Evolutionary conservation across 495 filamentous ascomycete species (phyloP).

Genomic region (Penicillium ochrochloron): DNA sequence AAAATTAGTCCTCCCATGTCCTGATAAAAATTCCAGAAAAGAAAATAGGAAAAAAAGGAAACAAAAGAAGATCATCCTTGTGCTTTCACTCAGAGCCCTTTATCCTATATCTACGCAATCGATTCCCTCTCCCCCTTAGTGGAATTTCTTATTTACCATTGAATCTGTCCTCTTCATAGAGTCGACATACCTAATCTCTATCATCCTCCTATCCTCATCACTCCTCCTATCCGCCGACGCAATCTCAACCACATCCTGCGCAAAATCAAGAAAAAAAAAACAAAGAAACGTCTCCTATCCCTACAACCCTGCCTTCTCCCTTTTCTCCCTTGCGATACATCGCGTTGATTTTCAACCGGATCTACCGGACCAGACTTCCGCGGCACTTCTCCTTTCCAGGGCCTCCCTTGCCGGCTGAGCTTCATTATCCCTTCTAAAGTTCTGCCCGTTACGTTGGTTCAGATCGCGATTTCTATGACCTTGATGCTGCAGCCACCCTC

Average conservation of each 20-base stretch:
- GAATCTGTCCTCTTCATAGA: constrained; percentile 27
- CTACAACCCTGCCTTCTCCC: constrained; percentile 30
- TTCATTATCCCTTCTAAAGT: constrained; percentile 31
- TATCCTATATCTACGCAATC: constrained; percentile 42
- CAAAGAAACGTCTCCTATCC: constrained; percentile 18
- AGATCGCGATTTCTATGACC: constrained; percentile 41
- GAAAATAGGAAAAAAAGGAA: constrained; percentile 22
- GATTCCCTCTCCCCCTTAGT: constrained; percentile 22
- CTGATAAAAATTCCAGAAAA: constrained; percentile 10
- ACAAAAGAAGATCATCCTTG: constrained; percentile 23
- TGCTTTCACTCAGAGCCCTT: constrained; percentile 15
- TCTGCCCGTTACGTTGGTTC: constrained; percentile 38
- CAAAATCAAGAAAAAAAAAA: neutral
- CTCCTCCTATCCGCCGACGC: neutral
- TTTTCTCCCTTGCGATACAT: constrained; percentile 48
- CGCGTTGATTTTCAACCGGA: constrained; percentile 39
- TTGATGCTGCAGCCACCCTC: constrained; percentile 38
- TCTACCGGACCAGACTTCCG: constrained; percentile 47
- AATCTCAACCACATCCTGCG: neutral
- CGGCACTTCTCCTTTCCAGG: constrained; percentile 46
- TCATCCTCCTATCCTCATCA: constrained; percentile 7
- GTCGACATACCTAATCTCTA: constrained; percentile 21
- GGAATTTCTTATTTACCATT: constrained; percentile 32
- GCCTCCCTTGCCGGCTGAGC: constrained; percentile 45
- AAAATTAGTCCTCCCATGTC: constrained; percentile 20